Evolutionary conservation across 2,329 filamentous ascomycete species (phyloP).

Genomic region (Pleurostoma richardsiae): DNA sequence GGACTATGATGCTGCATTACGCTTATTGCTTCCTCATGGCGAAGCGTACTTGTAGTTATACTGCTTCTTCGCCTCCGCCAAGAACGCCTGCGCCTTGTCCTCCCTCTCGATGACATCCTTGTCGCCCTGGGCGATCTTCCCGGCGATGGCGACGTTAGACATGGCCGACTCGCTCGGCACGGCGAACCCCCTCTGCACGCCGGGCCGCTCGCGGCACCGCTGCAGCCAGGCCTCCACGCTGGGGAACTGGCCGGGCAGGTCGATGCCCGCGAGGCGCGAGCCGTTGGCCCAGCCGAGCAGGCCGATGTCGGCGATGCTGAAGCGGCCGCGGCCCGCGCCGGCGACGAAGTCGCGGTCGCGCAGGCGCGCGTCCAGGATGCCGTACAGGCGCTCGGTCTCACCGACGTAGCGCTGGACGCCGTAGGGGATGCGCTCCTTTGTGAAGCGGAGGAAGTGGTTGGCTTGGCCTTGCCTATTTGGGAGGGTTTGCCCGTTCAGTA

Average conservation of each 20-base stretch:
- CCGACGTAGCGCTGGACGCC: slow-evolving; percentile 69
- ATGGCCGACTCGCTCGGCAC: slow-evolving; percentile 45
- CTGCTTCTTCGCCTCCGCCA: slow-evolving; percentile 37
- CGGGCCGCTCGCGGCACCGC: slow-evolving; percentile 52
- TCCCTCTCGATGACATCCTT: slow-evolving; percentile 41
- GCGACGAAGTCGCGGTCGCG: slow-evolving; percentile 43
- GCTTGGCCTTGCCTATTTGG: slow-evolving; percentile 63
- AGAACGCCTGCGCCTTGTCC: slow-evolving; percentile 24
- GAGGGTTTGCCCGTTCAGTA: not conserved
- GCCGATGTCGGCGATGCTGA: slow-evolving; percentile 67
- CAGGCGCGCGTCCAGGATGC: slow-evolving; percentile 65
- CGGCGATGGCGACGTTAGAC: slow-evolving; percentile 31
- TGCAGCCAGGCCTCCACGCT: slow-evolving; percentile 63
- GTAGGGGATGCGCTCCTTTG: slow-evolving; percentile 66
- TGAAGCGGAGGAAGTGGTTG: slow-evolving; percentile 66
- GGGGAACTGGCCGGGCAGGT: slow-evolving; percentile 58
- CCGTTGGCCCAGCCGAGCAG: slow-evolving; percentile 64
- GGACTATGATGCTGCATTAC: too few species aligned
- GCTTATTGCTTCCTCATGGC: slow-evolving; percentile 19
- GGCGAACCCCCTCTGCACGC: slow-evolving; percentile 57
- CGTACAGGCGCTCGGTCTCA: slow-evolving; percentile 70
- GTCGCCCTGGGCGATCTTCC: slow-evolving; percentile 35
- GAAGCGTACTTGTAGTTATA: slow-evolving; percentile 42
- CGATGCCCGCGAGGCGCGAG: slow-evolving; percentile 54
- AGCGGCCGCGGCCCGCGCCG: slow-evolving; percentile 49